phyloP scores from a whole-genome alignment of 2,329 filamentous ascomycete genomes.

The Rugonectria rugulosa region DNA sequence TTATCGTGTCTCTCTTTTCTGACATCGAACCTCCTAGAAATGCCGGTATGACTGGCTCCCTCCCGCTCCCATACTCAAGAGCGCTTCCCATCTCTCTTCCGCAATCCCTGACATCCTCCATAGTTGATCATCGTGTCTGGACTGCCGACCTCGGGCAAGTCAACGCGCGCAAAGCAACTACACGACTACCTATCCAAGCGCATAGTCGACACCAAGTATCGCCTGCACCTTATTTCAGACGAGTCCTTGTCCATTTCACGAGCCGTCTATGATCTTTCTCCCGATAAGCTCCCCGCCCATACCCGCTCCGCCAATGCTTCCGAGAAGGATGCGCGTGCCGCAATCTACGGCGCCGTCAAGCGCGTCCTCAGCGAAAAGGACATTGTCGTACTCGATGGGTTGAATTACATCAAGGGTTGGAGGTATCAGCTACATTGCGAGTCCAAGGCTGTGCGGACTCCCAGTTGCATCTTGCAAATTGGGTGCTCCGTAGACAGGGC shows the following conservation, averaged over 20 bases:
- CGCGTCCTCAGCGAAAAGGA: conserved; percentile 74
- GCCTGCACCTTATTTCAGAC: conserved; percentile 78
- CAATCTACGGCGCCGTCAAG: conserved; percentile 80
- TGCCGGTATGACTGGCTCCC: conserved; percentile 33
- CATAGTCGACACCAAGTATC: conserved; percentile 62
- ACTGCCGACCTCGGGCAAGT: conserved; percentile 73
- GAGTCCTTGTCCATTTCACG: conserved; percentile 74
- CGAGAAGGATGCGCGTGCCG: conserved; percentile 83
- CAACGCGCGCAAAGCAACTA: conserved; percentile 71
- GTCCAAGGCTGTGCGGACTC: conserved; percentile 79
- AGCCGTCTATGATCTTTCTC: conserved; percentile 72
- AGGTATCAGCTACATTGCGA: conserved; percentile 87
- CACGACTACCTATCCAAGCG: conserved; percentile 68
- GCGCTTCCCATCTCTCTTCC: too few relatives aligned
- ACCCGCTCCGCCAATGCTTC: conserved; percentile 74
- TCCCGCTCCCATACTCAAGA: too few relatives aligned
- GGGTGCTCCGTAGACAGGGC: conserved; percentile 64
- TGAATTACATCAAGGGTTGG: conserved; percentile 93
- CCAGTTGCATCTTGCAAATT: conserved; percentile 76
- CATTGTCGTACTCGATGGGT: conserved; percentile 79
- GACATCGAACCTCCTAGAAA: conserved; percentile 23
- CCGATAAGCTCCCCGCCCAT: conserved; percentile 59
- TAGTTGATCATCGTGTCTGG: conserved; percentile 74
- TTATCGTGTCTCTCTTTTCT: neutral
- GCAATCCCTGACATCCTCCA: neutral